Evolutionary conservation across 495 filamentous ascomycete species (phyloP).

Genomic region (Xylaria venustula): DNA sequence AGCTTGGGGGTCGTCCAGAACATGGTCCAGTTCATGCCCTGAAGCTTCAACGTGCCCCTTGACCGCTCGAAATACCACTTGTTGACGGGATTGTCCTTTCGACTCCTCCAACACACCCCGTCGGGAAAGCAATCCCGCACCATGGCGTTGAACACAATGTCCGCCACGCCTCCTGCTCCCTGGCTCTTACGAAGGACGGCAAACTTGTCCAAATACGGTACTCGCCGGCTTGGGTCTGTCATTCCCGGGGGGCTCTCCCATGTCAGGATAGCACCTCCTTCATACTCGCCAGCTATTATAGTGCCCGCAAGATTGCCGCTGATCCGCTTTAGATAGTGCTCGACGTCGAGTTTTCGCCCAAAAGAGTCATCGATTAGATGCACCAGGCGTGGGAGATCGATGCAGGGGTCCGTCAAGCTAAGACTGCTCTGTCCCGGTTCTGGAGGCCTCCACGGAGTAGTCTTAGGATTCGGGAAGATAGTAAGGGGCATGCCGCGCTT

Average conservation of each 20-base stretch:
- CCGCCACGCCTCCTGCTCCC: conserved; percentile 87
- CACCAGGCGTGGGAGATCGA: conserved; percentile 79
- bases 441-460: conserved; percentile 64
- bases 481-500: conserved; percentile 90
- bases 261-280: conserved; percentile 90
- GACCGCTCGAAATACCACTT: conserved; percentile 96
- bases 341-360: conserved; percentile 74
- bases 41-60: conserved; percentile 75
- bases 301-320: conserved; percentile 78
- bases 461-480: conserved; percentile 69
- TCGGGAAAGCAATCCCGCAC: conserved; percentile 79
- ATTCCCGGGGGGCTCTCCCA: conserved; percentile 80
- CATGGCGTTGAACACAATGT: conserved; percentile 95
- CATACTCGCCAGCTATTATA: conserved; percentile 94
- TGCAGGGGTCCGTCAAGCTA: conserved; percentile 69
- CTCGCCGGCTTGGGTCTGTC: conserved; percentile 55
- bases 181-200: conserved; percentile 86
- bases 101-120: conserved; percentile 78
- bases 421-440: conserved; percentile 50
- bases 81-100: conserved; percentile 80
- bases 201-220: conserved; percentile 98
- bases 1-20: conserved; percentile 85
- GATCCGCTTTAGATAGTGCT: conserved; percentile 77
- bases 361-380: conserved; percentile 95
- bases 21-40: conserved; percentile 85